These are phyloP conservation scores for Podaxis carcinomalis DNA, from an alignment of 768 basidiomycete species.

Conservation along the genomic window DNA sequence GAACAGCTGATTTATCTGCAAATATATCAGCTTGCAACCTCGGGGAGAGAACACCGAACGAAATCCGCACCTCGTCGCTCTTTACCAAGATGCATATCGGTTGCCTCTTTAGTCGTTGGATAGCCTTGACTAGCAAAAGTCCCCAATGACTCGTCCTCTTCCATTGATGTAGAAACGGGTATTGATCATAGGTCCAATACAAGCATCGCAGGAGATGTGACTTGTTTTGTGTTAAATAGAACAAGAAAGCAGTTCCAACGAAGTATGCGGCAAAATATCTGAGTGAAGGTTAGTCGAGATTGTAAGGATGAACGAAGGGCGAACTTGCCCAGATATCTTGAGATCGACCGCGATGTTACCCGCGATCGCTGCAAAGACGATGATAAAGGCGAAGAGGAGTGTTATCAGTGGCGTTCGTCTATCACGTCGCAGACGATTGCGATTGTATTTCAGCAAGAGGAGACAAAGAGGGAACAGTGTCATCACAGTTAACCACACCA, in stretches of 20 bases:
- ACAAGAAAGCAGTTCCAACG: slow-evolving; percentile 40
- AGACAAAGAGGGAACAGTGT: slow-evolving; percentile 57
- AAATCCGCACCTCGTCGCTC: slow-evolving; percentile 51
- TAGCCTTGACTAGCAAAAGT: slow-evolving; percentile 33
- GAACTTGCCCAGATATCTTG: slow-evolving; percentile 46
- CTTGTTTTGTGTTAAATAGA: slow-evolving; percentile 51
- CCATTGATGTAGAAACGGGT: slow-evolving; percentile 40
- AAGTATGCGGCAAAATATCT: slow-evolving; percentile 66
- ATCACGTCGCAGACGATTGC: slow-evolving; percentile 49
- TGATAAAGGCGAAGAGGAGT: slow-evolving; percentile 36
- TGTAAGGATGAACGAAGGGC: not conserved
- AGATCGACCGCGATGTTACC: slow-evolving; percentile 62
- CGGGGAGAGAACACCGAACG: slow-evolving; percentile 8
- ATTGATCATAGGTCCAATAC: slow-evolving; percentile 66
- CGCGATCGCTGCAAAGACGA: slow-evolving; percentile 41
- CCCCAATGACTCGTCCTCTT: slow-evolving; percentile 37
- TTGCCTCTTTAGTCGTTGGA: slow-evolving; percentile 44
- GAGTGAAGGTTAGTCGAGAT: not conserved
- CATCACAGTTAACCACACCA: slow-evolving; percentile 67
- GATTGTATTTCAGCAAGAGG: slow-evolving; percentile 60
- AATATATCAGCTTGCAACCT: not conserved
- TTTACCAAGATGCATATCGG: slow-evolving; percentile 59
- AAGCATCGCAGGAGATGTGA: slow-evolving; percentile 45
- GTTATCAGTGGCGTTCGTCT: slow-evolving; percentile 34
- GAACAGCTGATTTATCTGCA: slow-evolving; percentile 61